Base-by-base conservation (phyloP, 2,329 filamentous ascomycete species). In the Cucurbitaria berberidis region DNA sequence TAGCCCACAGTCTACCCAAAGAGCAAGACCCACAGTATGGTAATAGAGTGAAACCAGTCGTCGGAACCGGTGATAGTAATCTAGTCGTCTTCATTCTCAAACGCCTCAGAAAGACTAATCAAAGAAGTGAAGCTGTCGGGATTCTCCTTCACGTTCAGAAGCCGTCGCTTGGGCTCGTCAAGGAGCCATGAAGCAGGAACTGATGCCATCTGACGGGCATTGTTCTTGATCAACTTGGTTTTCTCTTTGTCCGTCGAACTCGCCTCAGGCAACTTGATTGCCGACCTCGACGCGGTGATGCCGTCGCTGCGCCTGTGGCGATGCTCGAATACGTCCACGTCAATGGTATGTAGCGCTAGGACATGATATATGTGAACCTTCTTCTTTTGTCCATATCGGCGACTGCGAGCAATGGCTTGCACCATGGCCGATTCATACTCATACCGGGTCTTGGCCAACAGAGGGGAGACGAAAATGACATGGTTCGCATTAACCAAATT, bases 291-390 rank as follows among this genome's bases (percentile, higher is more conserved):
- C 0, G 53, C 38, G 4, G 49, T 51, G 9, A 72, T 60, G 22
- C 55, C 65, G n/a, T 67, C 51, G 15, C 22, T 38, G 0, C 75
- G 67, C 13, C 68, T 69, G 50, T 80, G 76, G 1, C 76, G 70
- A 36, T 78, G 76, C 57, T 81, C 76, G 1, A 81, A 55, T 15
- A 81, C 76, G 52, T 81, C 78, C 1, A 81, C 75, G 32, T 81
- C 78, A 34, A 81, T 77, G 1, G 78, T 81, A 69, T 96, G 89
- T 68, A 97, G 89, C 10, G 91, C 95, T 8, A 96, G 87, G 18
- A 98, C 87, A 1, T 93, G 81, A 64, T 87, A 87, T 15, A 87
- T 79, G 47, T 84, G 77, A 1, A 89, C 86, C 1, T 69, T 67
- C 60, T 81, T 83, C 32, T 73, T 70, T 63, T 89, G 86, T 0